Percentiles rank a stretch among this genome's conserved stretches.
phyloP scores from a whole-genome alignment of 495 filamentous ascomycete genomes.

The Parathielavia appendiculata region DNA sequence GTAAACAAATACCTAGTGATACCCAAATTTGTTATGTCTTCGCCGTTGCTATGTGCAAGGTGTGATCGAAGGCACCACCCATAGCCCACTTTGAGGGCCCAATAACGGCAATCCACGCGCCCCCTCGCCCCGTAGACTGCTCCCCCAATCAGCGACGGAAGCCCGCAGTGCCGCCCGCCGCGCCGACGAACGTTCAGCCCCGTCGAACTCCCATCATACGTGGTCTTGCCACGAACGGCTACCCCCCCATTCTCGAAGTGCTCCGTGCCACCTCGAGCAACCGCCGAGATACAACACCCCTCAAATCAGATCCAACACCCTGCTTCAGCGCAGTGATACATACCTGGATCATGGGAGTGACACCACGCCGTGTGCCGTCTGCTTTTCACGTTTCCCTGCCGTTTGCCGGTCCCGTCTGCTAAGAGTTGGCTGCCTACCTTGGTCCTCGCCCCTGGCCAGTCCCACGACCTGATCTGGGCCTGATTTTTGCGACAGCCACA shows the following conservation, averaged over 20 bases:
- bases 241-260: slow-evolving; percentile 7
- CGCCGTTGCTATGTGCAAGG: not conserved
- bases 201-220: slow-evolving; percentile 18
- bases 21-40: slow-evolving; percentile 1
- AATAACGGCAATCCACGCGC: slow-evolving; percentile 31
- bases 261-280: slow-evolving; percentile 6
- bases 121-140: slow-evolving; percentile 25
- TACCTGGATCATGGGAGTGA: slow-evolving; percentile 21
- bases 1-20: not conserved
- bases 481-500: slow-evolving; percentile 6
- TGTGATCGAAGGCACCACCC: too few relatives aligned
- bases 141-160: slow-evolving; percentile 29
- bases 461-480: slow-evolving; percentile 4
- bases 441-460: not conserved
- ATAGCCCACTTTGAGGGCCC: slow-evolving; percentile 21
- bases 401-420: slow-evolving; percentile 3
- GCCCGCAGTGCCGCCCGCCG: slow-evolving; percentile 10
- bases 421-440: not conserved
- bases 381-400: slow-evolving; percentile 2
- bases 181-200: slow-evolving; percentile 25
- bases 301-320: slow-evolving; percentile 25
- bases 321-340: slow-evolving; percentile 17
- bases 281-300: slow-evolving; percentile 18
- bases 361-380: slow-evolving; percentile 7
- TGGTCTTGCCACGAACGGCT: slow-evolving; percentile 17